Conservation (phyloP, 257 asterid genomes). For the Solanum tarapatanum region DNA sequence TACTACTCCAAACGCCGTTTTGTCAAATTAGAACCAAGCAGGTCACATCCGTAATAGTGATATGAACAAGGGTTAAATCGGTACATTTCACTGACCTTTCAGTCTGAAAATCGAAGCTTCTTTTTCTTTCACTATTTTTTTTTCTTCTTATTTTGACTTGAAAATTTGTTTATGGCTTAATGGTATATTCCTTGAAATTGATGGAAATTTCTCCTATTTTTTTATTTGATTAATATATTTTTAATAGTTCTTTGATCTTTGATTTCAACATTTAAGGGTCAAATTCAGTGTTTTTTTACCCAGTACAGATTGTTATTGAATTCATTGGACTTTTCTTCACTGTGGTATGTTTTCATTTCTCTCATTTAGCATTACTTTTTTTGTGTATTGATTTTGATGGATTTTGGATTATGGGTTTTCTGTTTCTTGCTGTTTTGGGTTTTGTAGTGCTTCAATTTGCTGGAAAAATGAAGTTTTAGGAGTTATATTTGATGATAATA, state of each 20-base stretch:
- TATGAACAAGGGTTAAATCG: neutral
- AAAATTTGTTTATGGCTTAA: neutral
- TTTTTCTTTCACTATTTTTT: neutral
- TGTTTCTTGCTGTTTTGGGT: neutral
- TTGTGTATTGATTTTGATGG: neutral
- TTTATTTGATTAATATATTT: neutral
- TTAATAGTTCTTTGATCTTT: neutral
- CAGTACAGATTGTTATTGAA: neutral
- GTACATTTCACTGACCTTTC: neutral
- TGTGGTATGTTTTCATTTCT: neutral
- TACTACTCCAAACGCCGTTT: neutral
- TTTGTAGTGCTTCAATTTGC: neutral
- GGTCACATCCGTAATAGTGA: constrained; percentile 1
- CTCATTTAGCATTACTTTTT: neutral
- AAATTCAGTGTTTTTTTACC: neutral
- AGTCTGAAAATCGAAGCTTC: constrained; percentile 10
- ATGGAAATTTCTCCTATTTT: neutral
- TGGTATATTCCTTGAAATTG: neutral
- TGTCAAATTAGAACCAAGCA: neutral
- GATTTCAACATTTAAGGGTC: neutral
- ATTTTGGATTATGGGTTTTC: neutral
- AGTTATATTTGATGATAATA: neutral
- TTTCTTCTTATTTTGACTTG: neutral
- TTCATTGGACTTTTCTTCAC: neutral
- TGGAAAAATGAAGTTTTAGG: neutral